Base-by-base conservation (phyloP, 768 basidiomycete species). In the Rhodotorula paludigena region DNA sequence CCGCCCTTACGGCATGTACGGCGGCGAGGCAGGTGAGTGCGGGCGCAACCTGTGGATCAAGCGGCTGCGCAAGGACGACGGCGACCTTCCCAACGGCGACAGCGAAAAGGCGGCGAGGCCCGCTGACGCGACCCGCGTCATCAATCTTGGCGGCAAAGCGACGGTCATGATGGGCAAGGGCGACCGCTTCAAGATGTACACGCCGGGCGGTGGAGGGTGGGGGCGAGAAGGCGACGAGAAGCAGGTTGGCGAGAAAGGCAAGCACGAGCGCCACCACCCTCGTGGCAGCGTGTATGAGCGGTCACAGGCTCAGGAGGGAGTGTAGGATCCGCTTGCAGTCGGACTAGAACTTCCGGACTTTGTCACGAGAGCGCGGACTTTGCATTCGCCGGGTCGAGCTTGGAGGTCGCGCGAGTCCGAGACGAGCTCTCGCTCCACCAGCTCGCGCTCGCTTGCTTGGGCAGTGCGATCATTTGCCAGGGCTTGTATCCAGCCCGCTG, bases 191-290 rank as follows among this genome's bases (percentile, higher is more conserved):
- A 71, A 87, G 64, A 85, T 94, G 59, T 86, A 91, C 80, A 94
- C 92, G 2, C 92, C 92, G 1, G 92, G 92, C 1, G 92, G 88
- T 12, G 92, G 92, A 10, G 92, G 85, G 6, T 94, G 90, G 90
- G 92, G 92, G 1, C 41, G 56, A 25, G 53, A 28, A 10, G 57
- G 57, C n/a, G 67, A 61, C 11, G 58, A 56, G 53, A 55, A 60
- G 63, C 53, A 30, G 32, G 39, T 53, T 1, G 28, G 6, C 33
- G 30, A 23, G 49, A 28, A 35, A 8, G 33, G n/a, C 20, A 21
- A 23, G 20, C 58, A 57, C 49, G 42, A 30, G n/a, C 14, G 64
- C 0, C 28, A 33, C 3, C 47, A 57, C 30, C 59, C 63, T 44
- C 58, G 63, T 33, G 54, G 68, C 12, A n/a, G 33, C 18, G 33